A percentile compares a stretch with the other conserved stretches of the same genome.
phyloP scores from a whole-genome alignment of 768 basidiomycete genomes.

The Termitomyces sp. region DNA sequence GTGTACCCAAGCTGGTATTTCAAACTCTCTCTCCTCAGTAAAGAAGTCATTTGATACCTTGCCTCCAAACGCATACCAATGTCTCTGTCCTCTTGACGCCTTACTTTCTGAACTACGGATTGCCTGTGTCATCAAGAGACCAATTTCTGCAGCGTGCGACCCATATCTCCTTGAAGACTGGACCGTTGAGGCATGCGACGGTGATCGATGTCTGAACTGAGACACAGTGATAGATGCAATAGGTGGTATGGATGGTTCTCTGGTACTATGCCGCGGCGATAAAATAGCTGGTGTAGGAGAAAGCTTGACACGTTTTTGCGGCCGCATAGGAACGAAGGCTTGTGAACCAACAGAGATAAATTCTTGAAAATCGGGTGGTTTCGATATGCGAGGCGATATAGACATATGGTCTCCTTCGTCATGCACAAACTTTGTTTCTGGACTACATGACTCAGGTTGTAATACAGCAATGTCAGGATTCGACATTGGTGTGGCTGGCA shows the following conservation, averaged over 20 bases:
- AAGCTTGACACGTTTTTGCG: constrained; percentile 13
- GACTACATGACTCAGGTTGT: constrained; percentile 7
- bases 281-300: constrained; percentile 4
- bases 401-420: neutral
- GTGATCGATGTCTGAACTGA: constrained; percentile 7
- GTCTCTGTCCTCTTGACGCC: constrained; percentile 44
- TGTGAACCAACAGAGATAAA: neutral
- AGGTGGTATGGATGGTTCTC: constrained; percentile 21
- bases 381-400: neutral
- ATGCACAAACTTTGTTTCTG: constrained; percentile 2
- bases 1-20: constrained; percentile 49
- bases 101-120: constrained; percentile 39
- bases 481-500: constrained; percentile 18
- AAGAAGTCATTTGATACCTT: constrained; percentile 42
- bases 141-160: constrained; percentile 14
- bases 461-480: constrained; percentile 23
- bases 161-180: constrained; percentile 11
- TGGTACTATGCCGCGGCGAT: constrained; percentile 5
- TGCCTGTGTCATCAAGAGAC: constrained; percentile 40
- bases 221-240: constrained; percentile 19
- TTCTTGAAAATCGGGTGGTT: constrained; percentile 4
- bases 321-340: neutral
- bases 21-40: constrained; percentile 46
- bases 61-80: constrained; percentile 54
- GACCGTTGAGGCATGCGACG: constrained; percentile 12